phyloP scores from a whole-genome alignment of 495 filamentous ascomycete genomes.

The Massariosphaeria phaeospora region DNA sequence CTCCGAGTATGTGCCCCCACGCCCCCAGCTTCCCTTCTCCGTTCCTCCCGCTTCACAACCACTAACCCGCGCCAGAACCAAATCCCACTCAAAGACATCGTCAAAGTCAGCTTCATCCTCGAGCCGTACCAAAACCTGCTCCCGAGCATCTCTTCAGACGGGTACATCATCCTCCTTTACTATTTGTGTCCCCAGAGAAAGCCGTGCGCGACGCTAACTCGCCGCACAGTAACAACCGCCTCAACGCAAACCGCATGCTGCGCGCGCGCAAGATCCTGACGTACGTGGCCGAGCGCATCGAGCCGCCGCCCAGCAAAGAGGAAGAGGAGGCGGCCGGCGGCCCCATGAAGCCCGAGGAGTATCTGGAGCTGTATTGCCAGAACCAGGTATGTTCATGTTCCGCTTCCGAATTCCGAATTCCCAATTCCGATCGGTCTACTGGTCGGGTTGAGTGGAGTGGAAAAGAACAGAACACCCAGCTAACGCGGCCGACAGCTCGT shows the following conservation, averaged over 20 bases:
- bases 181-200: slow-evolving; percentile 23
- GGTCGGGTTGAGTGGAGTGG: too few relatives aligned
- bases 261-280: slow-evolving; percentile 89
- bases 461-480: not conserved
- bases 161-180: slow-evolving; percentile 36
- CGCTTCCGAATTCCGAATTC: too few relatives aligned
- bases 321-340: slow-evolving; percentile 50
- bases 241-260: slow-evolving; percentile 97
- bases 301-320: slow-evolving; percentile 50
- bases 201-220: slow-evolving; percentile 27
- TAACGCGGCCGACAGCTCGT: slow-evolving; percentile 37
- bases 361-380: slow-evolving; percentile 90
- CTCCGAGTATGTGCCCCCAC: slow-evolving; percentile 52
- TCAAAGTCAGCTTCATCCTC: slow-evolving; percentile 88
- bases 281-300: slow-evolving; percentile 88
- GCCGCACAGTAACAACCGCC: slow-evolving; percentile 62
- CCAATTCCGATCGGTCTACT: too few relatives aligned
- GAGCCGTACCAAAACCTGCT: slow-evolving; percentile 75
- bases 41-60: not conserved
- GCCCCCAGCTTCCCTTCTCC: not conserved
- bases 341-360: slow-evolving; percentile 76
- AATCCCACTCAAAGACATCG: slow-evolving; percentile 80
- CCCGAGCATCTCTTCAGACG: slow-evolving; percentile 47
- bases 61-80: slow-evolving; percentile 54
- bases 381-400: slow-evolving; percentile 68